These are phyloP conservation scores for Pichia ethanolica DNA, from an alignment of 805 yeast genomes.

Conservation along the genomic window DNA sequence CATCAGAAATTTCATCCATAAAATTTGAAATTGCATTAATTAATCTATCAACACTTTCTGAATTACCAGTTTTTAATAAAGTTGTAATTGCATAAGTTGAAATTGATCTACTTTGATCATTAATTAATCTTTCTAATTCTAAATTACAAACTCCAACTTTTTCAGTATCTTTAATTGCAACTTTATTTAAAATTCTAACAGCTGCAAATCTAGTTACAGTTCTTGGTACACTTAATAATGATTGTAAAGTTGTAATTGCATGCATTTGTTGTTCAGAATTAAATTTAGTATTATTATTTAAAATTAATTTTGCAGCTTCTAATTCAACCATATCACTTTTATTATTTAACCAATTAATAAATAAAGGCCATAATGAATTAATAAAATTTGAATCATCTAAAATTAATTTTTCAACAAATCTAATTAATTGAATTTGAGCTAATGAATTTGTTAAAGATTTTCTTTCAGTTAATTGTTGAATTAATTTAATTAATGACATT, in stretches of 20 bases:
- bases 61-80: conserved; percentile 87
- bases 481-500: conserved; percentile 87
- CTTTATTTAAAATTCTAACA: conserved; percentile 77
- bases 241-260: conserved; percentile 69
- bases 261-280: conserved; percentile 57
- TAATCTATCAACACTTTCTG: conserved; percentile 80
- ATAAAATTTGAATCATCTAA: conserved; percentile 63
- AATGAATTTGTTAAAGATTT: conserved; percentile 66
- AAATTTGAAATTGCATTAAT: conserved; percentile 80
- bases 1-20: conserved; percentile 92
- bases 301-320: conserved; percentile 79
- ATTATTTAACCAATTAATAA: conserved; percentile 66
- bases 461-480: conserved; percentile 62
- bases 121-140: conserved; percentile 80
- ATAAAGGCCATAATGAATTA: conserved; percentile 52
- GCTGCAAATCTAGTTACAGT: conserved; percentile 90
- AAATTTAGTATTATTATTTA: conserved; percentile 43
- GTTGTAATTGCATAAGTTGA: conserved; percentile 98
- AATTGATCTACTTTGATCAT: conserved; percentile 82
- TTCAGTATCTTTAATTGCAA: conserved; percentile 76
- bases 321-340: conserved; percentile 85
- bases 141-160: conserved; percentile 69
- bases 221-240: conserved; percentile 78
- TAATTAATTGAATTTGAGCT: conserved; percentile 78
- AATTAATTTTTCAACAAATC: conserved; percentile 68